phyloP scores from a whole-genome alignment of 2,329 filamentous ascomycete genomes.

The Penicillium vulpinum region DNA sequence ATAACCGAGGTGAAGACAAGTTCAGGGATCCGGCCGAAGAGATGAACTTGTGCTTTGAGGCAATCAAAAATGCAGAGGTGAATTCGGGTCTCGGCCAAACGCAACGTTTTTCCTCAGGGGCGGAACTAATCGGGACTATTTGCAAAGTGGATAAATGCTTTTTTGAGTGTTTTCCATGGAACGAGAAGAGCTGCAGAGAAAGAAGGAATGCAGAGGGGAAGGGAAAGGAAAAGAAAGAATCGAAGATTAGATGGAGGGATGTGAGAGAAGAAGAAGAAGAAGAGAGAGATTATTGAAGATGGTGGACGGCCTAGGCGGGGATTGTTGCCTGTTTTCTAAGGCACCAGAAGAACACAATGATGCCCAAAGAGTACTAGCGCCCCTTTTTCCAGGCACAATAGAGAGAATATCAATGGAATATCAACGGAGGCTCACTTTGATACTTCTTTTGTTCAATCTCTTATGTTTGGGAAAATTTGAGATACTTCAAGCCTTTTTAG shows the following conservation, averaged over 20 bases:
- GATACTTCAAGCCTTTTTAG: background rate
- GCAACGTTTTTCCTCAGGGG: constrained; percentile 27
- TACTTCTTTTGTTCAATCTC: background rate
- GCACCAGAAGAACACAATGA: background rate
- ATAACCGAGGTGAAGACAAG: constrained; percentile 3
- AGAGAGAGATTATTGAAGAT: constrained; percentile 17
- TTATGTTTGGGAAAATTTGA: background rate
- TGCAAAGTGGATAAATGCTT: constrained; percentile 17
- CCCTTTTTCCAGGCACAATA: background rate
- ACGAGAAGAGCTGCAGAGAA: constrained; percentile 30
- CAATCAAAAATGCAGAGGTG: constrained; percentile 7
- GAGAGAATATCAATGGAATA: background rate
- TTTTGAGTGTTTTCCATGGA: constrained; percentile 26
- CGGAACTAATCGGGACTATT: constrained; percentile 26
- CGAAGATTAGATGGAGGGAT: constrained; percentile 27
- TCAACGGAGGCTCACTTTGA: background rate
- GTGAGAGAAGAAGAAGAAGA: constrained; percentile 22
- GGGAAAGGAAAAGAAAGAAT: constrained; percentile 29
- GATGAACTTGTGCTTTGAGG: background rate
- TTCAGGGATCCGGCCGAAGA: constrained; percentile 4
- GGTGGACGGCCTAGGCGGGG: constrained; percentile 22
- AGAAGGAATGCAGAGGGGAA: constrained; percentile 29
- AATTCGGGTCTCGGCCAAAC: constrained; percentile 23
- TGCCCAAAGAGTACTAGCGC: constrained; percentile 3
- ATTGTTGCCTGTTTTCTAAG: background rate